A percentile compares a stretch with the other conserved stretches of the same genome.
Evolutionary conservation across 75 land plant genomes (phyloP).

Genomic region (Sequoiadendron giganteum): DNA sequence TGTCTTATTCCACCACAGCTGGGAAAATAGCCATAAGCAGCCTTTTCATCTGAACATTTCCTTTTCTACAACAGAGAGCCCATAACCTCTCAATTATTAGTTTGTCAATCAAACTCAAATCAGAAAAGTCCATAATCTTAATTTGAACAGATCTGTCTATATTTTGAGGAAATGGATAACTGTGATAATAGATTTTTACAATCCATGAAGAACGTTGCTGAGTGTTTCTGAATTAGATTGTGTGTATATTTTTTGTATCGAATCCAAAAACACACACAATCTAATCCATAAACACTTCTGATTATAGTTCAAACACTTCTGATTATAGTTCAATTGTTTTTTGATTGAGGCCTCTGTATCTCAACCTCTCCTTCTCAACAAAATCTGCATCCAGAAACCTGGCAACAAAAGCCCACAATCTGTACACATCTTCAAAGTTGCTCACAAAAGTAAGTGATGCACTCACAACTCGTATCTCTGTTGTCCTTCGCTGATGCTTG

Average conservation of each 20-base stretch:
- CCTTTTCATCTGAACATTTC: neutral
- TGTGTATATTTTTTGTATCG: too few relatives aligned
- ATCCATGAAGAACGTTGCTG: too few relatives aligned
- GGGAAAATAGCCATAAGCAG: neutral
- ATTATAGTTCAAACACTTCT: too few relatives aligned
- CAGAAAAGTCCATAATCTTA: neutral
- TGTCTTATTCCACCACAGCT: too few relatives aligned
- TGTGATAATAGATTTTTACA: too few relatives aligned
- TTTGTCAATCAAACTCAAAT: neutral
- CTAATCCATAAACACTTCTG: too few relatives aligned
- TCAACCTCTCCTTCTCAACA: constrained; percentile 67
- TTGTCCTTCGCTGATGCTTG: neutral
- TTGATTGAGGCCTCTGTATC: constrained; percentile 57
- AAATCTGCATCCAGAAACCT: constrained; percentile 60
- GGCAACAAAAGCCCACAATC: constrained; percentile 44
- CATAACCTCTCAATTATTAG: neutral
- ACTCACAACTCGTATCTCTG: constrained; percentile 20
- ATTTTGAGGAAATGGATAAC: neutral
- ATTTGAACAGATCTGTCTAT: neutral
- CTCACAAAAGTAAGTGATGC: constrained; percentile 32
- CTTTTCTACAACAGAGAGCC: neutral
- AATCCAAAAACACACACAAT: too few relatives aligned
- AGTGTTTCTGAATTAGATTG: too few relatives aligned
- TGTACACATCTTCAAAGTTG: constrained; percentile 47
- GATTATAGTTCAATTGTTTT: constrained; percentile 41